These are phyloP conservation scores for Ilyonectria sp. DNA, from an alignment of 2,329 filamentous ascomycete genomes.

Conservation along the genomic window DNA sequence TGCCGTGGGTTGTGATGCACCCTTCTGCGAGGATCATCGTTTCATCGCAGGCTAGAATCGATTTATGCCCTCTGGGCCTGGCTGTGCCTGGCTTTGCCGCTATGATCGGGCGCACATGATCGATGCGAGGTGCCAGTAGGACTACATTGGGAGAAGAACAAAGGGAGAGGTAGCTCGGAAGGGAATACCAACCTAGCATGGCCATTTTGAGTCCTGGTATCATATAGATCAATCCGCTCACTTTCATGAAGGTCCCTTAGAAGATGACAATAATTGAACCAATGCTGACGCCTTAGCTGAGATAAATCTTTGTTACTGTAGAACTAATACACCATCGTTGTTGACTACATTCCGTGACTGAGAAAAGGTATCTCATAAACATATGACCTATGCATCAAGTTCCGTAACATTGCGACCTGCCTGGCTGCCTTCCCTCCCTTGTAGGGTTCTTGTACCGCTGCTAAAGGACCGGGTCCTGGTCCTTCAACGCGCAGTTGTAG, in stretches of 20 bases:
- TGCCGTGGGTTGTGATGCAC: conserved; percentile 20
- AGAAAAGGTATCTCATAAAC: too few species aligned
- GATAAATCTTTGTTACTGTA: too few species aligned
- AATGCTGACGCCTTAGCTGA: too few species aligned
- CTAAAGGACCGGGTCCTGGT: too few species aligned
- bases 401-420: too few species aligned
- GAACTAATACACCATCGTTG: too few species aligned
- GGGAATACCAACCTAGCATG: conserved; percentile 13
- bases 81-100: conserved; percentile 3
- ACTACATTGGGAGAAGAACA: conserved; percentile 17
- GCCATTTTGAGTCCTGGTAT: conserved; percentile 20
- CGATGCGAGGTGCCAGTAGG: conserved; percentile 18
- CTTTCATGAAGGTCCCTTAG: conserved; percentile 13
- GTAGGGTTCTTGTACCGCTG: too few species aligned
- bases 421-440: too few species aligned
- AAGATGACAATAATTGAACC: too few species aligned
- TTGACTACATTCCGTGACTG: too few species aligned
- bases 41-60: conserved; percentile 22
- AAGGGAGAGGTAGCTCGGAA: conserved; percentile 19
- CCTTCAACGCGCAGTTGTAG: conserved; percentile 10
- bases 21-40: conserved; percentile 21
- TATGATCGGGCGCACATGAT: conserved; percentile 18
- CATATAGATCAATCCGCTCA: conserved; percentile 13
- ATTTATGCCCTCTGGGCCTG: conserved; percentile 21
- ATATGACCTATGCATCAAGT: too few species aligned